A percentile compares a stretch with the other conserved stretches of the same genome.
Conservation (phyloP, 495 filamentous ascomycete species). For the Endocarpon pusillum region DNA sequence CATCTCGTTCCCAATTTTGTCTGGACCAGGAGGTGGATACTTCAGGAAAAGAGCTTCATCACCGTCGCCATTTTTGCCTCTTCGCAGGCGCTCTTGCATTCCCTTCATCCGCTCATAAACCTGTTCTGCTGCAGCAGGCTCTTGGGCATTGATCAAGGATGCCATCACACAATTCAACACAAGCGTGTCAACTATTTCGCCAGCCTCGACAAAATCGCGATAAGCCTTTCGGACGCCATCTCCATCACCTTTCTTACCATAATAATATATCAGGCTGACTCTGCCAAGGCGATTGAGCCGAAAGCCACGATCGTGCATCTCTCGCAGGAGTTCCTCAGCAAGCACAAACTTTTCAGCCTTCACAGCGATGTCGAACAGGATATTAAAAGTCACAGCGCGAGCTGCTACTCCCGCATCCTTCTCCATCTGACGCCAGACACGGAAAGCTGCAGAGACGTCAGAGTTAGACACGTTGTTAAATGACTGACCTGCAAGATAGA, state of each 20-base stretch:
- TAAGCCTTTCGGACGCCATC: slow-evolving; percentile 55
- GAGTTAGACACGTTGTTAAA: slow-evolving; percentile 39
- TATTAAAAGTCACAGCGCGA: slow-evolving; percentile 68
- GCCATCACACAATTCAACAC: slow-evolving; percentile 73
- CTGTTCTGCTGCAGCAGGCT: slow-evolving; percentile 52
- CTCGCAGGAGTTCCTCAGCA: slow-evolving; percentile 65
- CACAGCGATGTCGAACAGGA: slow-evolving; percentile 75
- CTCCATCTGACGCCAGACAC: slow-evolving; percentile 86
- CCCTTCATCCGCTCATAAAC: slow-evolving; percentile 66
- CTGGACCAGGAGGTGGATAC: slow-evolving; percentile 13
- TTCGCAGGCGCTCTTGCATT: slow-evolving; percentile 16
- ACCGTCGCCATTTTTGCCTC: slow-evolving; percentile 8
- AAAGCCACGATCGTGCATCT: slow-evolving; percentile 55
- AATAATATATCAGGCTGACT: slow-evolving; percentile 63
- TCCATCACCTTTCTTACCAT: slow-evolving; percentile 52
- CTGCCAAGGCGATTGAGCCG: slow-evolving; percentile 55
- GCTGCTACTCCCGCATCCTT: slow-evolving; percentile 40
- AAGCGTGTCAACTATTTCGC: slow-evolving; percentile 75
- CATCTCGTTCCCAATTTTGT: slow-evolving; percentile 18
- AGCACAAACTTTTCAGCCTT: slow-evolving; percentile 69
- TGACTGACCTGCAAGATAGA: slow-evolving; percentile 59
- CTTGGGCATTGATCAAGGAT: slow-evolving; percentile 55
- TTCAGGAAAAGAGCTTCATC: slow-evolving; percentile 5
- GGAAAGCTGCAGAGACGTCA: slow-evolving; percentile 55
- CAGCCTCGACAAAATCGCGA: slow-evolving; percentile 54